Evolutionary conservation across 2,329 filamentous ascomycete genomes (phyloP).

Genomic region (Rutstroemia sp.): DNA sequence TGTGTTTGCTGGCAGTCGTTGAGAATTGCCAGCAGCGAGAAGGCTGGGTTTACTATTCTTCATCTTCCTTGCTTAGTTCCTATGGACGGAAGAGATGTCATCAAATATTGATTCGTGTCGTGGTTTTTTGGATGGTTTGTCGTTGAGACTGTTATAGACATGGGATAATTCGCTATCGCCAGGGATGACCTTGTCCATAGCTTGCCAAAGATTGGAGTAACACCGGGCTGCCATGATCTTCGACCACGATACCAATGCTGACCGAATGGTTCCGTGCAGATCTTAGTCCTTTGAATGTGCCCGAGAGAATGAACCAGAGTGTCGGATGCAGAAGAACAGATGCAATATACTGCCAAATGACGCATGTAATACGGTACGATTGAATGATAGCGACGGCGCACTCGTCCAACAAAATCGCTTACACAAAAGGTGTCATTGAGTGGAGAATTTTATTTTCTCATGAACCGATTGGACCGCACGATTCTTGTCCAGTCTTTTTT

Average conservation of each 20-base stretch:
- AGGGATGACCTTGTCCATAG: constrained; percentile 2
- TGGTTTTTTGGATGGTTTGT: neutral
- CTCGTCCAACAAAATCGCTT: no score
- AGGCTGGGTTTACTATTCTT: neutral
- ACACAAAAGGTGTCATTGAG: no score
- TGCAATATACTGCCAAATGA: no score
- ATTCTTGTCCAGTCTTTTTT: neutral
- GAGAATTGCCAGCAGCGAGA: no score
- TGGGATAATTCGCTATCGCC: constrained; percentile 12
- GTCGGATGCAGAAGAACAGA: constrained; percentile 12
- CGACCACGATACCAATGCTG: constrained; percentile 10
- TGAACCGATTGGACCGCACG: neutral
- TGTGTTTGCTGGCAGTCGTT: no score
- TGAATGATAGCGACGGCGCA: no score
- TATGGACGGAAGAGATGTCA: neutral
- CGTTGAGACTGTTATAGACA: neutral
- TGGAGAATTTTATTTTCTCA: no score
- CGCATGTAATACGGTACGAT: no score
- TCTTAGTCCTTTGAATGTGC: neutral
- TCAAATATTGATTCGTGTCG: neutral
- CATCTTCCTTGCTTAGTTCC: neutral
- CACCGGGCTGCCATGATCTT: constrained; percentile 16
- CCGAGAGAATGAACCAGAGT: constrained; percentile 13
- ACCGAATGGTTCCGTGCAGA: constrained; percentile 1
- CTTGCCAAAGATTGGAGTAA: neutral